Evolutionary conservation across 176 grass and related monocot species (phyloP), one percentile per base, ranked within the genome.

Genomic region (Aegilops umbellulata): DNA sequence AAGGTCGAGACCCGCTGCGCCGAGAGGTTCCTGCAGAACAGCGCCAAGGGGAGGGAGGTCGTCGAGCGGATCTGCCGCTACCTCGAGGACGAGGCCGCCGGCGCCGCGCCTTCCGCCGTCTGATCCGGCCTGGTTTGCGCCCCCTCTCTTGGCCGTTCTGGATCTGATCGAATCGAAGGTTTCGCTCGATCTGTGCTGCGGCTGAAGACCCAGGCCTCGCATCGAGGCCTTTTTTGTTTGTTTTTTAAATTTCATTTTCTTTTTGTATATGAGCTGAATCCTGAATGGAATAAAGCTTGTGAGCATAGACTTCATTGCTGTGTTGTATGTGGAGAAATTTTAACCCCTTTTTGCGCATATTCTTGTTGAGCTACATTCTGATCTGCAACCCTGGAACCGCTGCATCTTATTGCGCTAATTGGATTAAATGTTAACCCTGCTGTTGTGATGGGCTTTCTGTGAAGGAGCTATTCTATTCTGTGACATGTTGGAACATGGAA

Each of bases 31-130:
- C 77, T 90, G 63, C 91, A 98, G 86, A 98, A 98, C 67, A 92
- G 88, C 68, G 88, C 76, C 81, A 98, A 92, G 83, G 96, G 96
- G 53, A 90, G 93, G 77, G 96, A 95, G 47, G 93, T 98, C 85
- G 90, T 98, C 65, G 96, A 98, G 88, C 90, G 88, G 88, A 98
- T 94, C 85, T 95, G 92, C 88, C 84, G 89, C 9, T 95, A 94
- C 80, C 91, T 98, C 11, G 96, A 98, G 72, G 90, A 91, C 41
- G 93, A 93, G 35, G 80, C 88, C 46, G 57, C 93, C 14, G 72
- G 82, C 17, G 83, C 87, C n/a, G 73, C 74, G 0, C 66, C 84
- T 19, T 83, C 88, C 23, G 70, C 71, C 30, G 11, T 74, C 86
- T 94, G 78, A 62, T 13, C 76, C 63, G 79, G 22, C 25, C 44